These are phyloP conservation scores for Penicillium pulvis DNA, from an alignment of 495 filamentous ascomycete species.

Conservation along the genomic window DNA sequence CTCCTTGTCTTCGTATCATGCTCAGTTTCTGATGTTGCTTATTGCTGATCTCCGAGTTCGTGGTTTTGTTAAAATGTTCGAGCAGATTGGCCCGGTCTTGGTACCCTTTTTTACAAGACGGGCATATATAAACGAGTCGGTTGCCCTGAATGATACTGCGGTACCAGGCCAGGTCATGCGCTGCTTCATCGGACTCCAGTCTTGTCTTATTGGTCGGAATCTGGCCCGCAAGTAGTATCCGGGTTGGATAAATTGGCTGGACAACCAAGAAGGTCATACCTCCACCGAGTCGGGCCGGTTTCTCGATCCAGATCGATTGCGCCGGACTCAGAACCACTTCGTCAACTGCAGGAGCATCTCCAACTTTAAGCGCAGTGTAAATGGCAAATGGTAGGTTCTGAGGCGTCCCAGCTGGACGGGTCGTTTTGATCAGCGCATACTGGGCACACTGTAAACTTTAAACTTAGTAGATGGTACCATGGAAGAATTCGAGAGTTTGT, in stretches of 20 bases:
- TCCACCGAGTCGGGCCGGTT: neutral
- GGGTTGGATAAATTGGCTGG: conserved; percentile 4
- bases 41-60: neutral
- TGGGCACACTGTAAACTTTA: neutral
- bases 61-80: conserved; percentile 5
- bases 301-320: conserved; percentile 1
- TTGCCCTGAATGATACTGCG: neutral
- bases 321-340: neutral
- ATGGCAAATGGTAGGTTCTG: conserved; percentile 2
- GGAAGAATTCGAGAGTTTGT: neutral
- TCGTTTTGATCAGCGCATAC: conserved; percentile 1
- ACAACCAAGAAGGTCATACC: conserved; percentile 2
- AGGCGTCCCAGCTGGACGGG: neutral
- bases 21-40: neutral
- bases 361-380: neutral
- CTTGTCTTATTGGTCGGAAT: neutral
- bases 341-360: neutral
- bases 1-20: neutral
- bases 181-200: neutral
- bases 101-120: conserved; percentile 2
- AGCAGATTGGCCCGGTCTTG: neutral
- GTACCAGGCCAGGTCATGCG: conserved; percentile 1
- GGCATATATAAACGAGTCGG: conserved; percentile 1
- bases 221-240: neutral
- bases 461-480: neutral